Base-by-base conservation (phyloP, 805 yeast genomes). In the Blastobotrys muscicola region DNA sequence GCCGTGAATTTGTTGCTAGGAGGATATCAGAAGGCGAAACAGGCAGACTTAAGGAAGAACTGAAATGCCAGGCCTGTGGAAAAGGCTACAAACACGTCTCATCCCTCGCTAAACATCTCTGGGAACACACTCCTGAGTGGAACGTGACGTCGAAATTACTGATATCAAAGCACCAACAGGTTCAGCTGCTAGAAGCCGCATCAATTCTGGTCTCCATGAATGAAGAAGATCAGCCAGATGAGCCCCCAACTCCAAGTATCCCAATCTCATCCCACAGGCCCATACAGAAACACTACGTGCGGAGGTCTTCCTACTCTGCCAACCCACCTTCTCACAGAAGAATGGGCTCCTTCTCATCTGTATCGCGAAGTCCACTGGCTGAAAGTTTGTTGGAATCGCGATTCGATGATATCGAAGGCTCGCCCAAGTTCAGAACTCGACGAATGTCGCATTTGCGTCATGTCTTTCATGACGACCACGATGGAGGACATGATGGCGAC, bases 71-170 rank as follows among this genome's bases (percentile, higher is more conserved):
- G 61, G 85, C 92, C 3, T 85, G 95, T 55, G 95, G 95, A 2
- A 85, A 85, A 61, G 94, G 92, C 15, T 85, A 85, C 60, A 86
- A 85, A 59, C 95, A 85, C 64, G 82, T 85, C 4, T 79, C 87
- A 1, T 80, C 89, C n/a, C 70, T 85, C 47, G 92, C 94, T 2
- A 85, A 85, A 61, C 94, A 85, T 64, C 64, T 85, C 33, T 85
- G 95, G 95, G 95, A 85, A 58, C 95, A 85, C 60, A 85, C 95
- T 0, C 94, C 95, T 0, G 95, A 86, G 58, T 85, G 95, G 95
- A 83, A 78, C 55, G 80, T 81, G 59, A 86, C 95, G 3, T 81
- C 84, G 52, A 83, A 82, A 59, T 67, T 85, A 43, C 67, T 82
- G 32, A 84, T 86, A 32, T 80, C 85, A n/a, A 84, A 84, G 61